Conservation (phyloP, 805 yeast species). For the Vanderwaltozyma verrucispora region DNA sequence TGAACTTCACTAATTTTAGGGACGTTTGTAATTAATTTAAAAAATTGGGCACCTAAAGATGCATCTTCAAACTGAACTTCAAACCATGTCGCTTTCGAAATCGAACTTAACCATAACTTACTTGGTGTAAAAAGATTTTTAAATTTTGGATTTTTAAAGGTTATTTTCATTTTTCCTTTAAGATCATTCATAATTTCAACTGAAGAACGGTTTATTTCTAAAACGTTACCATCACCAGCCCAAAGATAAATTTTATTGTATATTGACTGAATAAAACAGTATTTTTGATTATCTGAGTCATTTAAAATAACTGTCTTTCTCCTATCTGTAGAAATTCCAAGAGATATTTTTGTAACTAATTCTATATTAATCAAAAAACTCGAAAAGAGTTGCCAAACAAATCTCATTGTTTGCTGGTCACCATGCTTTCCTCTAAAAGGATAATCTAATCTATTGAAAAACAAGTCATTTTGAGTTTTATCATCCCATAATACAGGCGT, state of each 20-base stretch:
- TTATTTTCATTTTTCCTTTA: constrained; percentile 8
- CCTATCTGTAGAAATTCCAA: neutral
- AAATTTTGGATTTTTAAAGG: neutral
- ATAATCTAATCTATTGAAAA: constrained; percentile 11
- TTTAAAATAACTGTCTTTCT: neutral
- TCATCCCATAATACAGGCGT: constrained; percentile 15
- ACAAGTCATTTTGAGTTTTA: constrained; percentile 4
- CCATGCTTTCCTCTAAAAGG: constrained; percentile 9
- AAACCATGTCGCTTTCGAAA: constrained; percentile 6
- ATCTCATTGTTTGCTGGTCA: neutral
- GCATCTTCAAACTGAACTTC: constrained; percentile 4
- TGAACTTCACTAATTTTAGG: constrained; percentile 28
- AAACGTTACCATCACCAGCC: constrained; percentile 8
- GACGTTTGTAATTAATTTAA: constrained; percentile 1
- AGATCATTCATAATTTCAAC: constrained; percentile 6
- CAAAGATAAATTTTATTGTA: constrained; percentile 11
- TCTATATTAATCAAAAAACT: neutral
- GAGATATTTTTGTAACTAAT: neutral
- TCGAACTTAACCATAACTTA: neutral
- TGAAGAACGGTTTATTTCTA: constrained; percentile 10
- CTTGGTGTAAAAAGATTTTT: neutral
- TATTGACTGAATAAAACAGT: constrained; percentile 7
- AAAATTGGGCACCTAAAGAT: neutral
- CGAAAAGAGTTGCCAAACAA: constrained; percentile 2
- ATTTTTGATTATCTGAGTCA: neutral